These are phyloP conservation scores for Nicotiana knightiana DNA, from an alignment of 257 asterid species.

Conservation along the genomic window DNA sequence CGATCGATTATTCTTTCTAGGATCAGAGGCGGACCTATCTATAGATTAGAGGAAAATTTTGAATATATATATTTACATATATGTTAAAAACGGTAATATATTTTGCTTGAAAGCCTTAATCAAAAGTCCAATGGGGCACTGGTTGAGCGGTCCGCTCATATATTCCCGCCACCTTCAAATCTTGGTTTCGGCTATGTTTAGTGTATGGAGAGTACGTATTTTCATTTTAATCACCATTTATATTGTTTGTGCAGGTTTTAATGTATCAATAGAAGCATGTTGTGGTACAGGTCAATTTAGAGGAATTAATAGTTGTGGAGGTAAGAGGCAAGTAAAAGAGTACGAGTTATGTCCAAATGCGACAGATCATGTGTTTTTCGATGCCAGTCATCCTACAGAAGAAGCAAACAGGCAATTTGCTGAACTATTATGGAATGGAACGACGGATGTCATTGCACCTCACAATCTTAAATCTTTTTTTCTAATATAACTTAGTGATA, in stretches of 20 bases:
- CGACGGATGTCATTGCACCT: constrained; percentile 9
- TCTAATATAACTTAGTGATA: neutral
- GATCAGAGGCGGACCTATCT: too few species aligned
- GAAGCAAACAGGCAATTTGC: constrained; percentile 33
- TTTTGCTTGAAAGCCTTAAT: too few species aligned
- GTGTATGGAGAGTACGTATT: too few species aligned
- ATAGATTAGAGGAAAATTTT: too few species aligned
- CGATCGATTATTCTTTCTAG: too few species aligned
- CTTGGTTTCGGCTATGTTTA: fast-evolving
- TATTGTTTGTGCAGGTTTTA: neutral
- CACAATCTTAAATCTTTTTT: constrained; percentile 30
- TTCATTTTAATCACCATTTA: too few species aligned
- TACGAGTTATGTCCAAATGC: constrained; percentile 37
- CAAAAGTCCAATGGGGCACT: too few species aligned
- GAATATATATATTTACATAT: too few species aligned
- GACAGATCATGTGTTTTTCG: constrained; percentile 37
- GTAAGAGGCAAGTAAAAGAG: constrained; percentile 33
- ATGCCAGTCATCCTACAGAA: constrained; percentile 39
- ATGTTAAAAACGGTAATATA: too few species aligned
- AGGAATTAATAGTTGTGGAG: constrained; percentile 48
- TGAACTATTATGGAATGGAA: constrained; percentile 35
- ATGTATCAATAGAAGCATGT: constrained; percentile 11
- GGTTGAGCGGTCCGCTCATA: too few species aligned
- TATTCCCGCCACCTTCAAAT: too few species aligned
- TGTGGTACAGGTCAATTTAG: constrained; percentile 45